Evolutionary conservation across 805 yeast genomes (phyloP), one percentile per base, ranked within the genome.

Genomic region (Candida manassasensis): DNA sequence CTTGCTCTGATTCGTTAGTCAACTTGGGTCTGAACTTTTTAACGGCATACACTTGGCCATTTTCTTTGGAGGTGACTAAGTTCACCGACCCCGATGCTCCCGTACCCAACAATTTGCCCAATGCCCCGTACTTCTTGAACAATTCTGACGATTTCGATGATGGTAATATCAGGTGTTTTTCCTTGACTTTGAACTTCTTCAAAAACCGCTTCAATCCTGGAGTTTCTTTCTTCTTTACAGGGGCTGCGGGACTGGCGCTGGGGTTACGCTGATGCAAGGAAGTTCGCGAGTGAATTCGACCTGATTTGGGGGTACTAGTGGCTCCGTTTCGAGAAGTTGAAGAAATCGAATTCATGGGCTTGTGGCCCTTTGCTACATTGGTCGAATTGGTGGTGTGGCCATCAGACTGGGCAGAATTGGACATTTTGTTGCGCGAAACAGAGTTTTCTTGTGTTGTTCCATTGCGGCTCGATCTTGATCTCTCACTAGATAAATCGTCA

Each of bases 21-120:
- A 74, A 63, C 47, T 79, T 78, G 7, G 82, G 63, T 41, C 95
- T 70, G 57, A 90, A 88, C 57, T 85, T 84, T 62, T 89, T 89
- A 36, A 90, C 84, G 0, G 97, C 97, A 59, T 75, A 87, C 4
- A 85, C 55, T 41, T 75, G 71, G 19, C 36, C 32, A 44, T 79
- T 80, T 0, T 73, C 55, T 19, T 75, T 69, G 35, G 83, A 73
- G 39, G 77, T 75, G 40, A 88, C 82, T 35, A 86, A 70, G 27
- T 83, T 74, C n/a, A 89, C 97, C 0, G 93, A 81, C 2, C 97
- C 97, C 16, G 95, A 89, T 1, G 97, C 97, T 10, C 97, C 97
- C 39, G 89, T 79, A 15, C 97, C 97, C 33, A 87, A 65, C 15
- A 81, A 66, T 42, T 73, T 73, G 9, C 94, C 94, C 16, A 77